Conservation (phyloP, 2,329 filamentous ascomycete genomes). For the Scedosporium dehoogii region DNA sequence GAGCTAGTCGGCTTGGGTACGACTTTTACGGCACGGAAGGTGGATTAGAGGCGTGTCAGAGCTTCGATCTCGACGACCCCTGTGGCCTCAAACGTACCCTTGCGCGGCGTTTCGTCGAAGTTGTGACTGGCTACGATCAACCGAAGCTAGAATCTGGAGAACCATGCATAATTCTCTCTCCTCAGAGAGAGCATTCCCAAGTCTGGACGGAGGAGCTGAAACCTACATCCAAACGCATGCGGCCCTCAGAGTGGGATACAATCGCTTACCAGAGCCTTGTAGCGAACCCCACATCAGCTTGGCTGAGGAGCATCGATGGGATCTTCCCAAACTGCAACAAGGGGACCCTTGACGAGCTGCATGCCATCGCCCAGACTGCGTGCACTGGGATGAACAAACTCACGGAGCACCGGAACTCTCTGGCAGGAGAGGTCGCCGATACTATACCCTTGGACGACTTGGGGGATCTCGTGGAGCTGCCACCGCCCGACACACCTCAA, state of each 20-base stretch:
- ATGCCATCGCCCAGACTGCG: conserved; percentile 32
- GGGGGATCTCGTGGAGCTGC: not conserved
- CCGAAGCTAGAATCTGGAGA: not conserved
- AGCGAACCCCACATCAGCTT: conserved; percentile 17
- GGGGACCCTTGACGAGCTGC: conserved; percentile 31
- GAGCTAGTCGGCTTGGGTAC: conserved; percentile 33
- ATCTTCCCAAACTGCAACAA: conserved; percentile 33
- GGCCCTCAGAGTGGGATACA: conserved; percentile 3
- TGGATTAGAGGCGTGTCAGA: not conserved
- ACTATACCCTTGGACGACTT: not conserved
- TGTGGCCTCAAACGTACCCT: not conserved
- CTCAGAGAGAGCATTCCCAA: not conserved
- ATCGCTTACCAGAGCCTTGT: conserved; percentile 19
- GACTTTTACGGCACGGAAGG: conserved; percentile 14
- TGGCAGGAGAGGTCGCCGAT: not conserved
- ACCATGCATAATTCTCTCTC: not conserved
- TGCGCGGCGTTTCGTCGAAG: conserved; percentile 7
- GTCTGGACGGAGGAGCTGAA: not conserved
- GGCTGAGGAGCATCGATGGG: conserved; percentile 31
- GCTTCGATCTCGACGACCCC: conserved; percentile 6
- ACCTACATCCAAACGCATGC: not conserved
- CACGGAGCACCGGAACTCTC: conserved; percentile 19
- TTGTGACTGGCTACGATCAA: conserved; percentile 6
- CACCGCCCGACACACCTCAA: not conserved
- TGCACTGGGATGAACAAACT: conserved; percentile 30